A percentile compares a stretch with the other conserved stretches of the same genome.
Evolutionary conservation across 2,329 filamentous ascomycete species (phyloP).

Genomic region (Pseudogymnoascus sp.): DNA sequence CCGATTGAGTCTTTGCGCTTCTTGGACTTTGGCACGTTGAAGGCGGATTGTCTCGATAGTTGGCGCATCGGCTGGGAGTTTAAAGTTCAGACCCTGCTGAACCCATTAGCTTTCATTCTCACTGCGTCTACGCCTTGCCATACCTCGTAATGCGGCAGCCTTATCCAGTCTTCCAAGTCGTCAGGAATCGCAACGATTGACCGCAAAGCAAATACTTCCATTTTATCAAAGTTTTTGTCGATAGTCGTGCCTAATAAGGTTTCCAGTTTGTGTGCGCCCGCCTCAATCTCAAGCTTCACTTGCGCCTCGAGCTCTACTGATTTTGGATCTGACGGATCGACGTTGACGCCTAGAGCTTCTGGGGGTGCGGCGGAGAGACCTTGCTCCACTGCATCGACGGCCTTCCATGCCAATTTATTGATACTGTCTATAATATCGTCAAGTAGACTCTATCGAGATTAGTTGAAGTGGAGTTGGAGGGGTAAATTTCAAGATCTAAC

Average conservation of each 20-base stretch:
- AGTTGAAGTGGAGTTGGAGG: slow-evolving; percentile 13
- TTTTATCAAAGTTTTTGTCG: slow-evolving; percentile 77
- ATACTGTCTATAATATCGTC: slow-evolving; percentile 98
- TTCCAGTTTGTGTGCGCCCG: slow-evolving; percentile 78
- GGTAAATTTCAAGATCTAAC: slow-evolving; percentile 29
- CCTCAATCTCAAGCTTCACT: slow-evolving; percentile 68
- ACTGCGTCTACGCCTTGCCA: neutral
- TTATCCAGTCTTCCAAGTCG: slow-evolving; percentile 69
- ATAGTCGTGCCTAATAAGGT: slow-evolving; percentile 74
- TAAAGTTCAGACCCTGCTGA: slow-evolving; percentile 24
- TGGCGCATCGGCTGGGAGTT: slow-evolving; percentile 35
- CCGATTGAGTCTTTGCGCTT: slow-evolving; percentile 68
- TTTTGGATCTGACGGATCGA: slow-evolving; percentile 38
- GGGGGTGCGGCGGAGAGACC: slow-evolving; percentile 70
- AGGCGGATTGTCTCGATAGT: slow-evolving; percentile 62
- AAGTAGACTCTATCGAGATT: slow-evolving; percentile 63
- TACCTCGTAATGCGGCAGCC: slow-evolving; percentile 78
- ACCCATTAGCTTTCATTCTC: neutral
- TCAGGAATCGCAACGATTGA: slow-evolving; percentile 72
- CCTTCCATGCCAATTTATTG: slow-evolving; percentile 87
- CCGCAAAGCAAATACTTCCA: slow-evolving; percentile 82
- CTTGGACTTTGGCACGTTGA: slow-evolving; percentile 67
- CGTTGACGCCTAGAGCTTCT: slow-evolving; percentile 70
- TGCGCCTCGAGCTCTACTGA: slow-evolving; percentile 37
- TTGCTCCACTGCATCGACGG: slow-evolving; percentile 78